Percentiles rank a stretch among this genome's conserved stretches.
phyloP scores from a whole-genome alignment of 139 green algal genomes.

The Closterium sp. region DNA sequence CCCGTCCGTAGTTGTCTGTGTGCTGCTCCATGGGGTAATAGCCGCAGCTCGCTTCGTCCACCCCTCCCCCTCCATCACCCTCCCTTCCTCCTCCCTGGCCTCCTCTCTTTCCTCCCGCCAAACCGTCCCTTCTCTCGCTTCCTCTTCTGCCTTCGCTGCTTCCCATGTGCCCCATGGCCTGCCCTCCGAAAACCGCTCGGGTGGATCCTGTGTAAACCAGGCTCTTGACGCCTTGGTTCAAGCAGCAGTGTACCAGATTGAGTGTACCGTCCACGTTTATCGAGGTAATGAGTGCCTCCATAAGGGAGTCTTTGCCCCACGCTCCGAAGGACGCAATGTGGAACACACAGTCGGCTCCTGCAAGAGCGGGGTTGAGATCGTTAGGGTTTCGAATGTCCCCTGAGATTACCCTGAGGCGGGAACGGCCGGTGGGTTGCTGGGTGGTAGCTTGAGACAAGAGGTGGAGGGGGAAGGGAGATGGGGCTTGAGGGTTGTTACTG shows the following conservation, averaged over 20 bases:
- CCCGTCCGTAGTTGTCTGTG: not conserved
- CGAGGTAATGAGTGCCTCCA: not conserved
- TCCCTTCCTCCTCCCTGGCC: no score
- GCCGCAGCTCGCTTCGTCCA: not conserved
- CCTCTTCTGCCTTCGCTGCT: not conserved
- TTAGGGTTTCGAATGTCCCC: not conserved
- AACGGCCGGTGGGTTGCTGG: not conserved
- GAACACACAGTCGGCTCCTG: not conserved
- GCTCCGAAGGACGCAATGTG: not conserved
- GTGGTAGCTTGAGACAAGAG: not conserved
- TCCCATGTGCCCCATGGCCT: not conserved
- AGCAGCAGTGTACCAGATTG: not conserved
- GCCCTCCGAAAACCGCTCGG: not conserved
- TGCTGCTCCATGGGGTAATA: not conserved
- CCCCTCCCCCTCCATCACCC: not conserved
- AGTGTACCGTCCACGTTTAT: not conserved
- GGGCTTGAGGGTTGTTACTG: not conserved
- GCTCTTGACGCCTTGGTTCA: not conserved
- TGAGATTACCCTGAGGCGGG: not conserved
- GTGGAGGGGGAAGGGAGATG: not conserved
- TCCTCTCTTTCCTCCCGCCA: no score
- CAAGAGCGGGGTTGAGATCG: not conserved
- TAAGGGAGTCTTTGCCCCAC: not conserved
- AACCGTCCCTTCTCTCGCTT: not conserved
- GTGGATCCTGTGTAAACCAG: not conserved